Percentiles rank a stretch among this genome's conserved stretches.
Evolutionary conservation across 148 eudicot genomes (phyloP).

Genomic region (Rhododendron henanense): DNA sequence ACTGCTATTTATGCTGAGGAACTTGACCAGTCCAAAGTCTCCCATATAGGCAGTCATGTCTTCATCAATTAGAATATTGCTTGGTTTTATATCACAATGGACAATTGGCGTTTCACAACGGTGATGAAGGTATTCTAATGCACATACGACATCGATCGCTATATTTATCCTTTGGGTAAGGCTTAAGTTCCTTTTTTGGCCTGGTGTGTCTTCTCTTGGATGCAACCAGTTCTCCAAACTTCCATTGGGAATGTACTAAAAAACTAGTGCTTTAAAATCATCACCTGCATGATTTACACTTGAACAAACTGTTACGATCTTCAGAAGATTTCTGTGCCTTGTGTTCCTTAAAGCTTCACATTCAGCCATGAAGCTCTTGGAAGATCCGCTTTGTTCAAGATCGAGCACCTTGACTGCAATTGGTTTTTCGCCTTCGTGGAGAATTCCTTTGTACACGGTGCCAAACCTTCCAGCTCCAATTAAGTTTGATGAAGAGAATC

Average conservation of each 20-base stretch:
- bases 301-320: background rate
- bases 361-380: conserved; percentile 3
- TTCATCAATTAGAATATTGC: background rate
- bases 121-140: background rate
- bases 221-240: conserved; percentile 7
- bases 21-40: too few relatives aligned
- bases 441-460: conserved; percentile 1
- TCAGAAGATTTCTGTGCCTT: conserved; percentile 1
- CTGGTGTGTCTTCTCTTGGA: background rate
- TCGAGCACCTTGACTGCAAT: conserved; percentile 11
- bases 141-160: background rate
- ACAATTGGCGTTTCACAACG: background rate
- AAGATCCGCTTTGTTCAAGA: background rate
- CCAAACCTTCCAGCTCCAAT: background rate
- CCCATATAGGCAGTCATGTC: conserved; percentile 4
- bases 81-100: too few relatives aligned
- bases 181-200: background rate
- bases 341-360: conserved; percentile 5
- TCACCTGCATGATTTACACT: background rate
- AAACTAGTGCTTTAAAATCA: conserved; percentile 12
- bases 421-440: background rate
- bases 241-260: background rate
- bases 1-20: too few relatives aligned
- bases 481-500: background rate
- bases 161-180: background rate